These are phyloP conservation scores for Talaromyces liani DNA, from an alignment of 495 filamentous ascomycete species.

Conservation along the genomic window DNA sequence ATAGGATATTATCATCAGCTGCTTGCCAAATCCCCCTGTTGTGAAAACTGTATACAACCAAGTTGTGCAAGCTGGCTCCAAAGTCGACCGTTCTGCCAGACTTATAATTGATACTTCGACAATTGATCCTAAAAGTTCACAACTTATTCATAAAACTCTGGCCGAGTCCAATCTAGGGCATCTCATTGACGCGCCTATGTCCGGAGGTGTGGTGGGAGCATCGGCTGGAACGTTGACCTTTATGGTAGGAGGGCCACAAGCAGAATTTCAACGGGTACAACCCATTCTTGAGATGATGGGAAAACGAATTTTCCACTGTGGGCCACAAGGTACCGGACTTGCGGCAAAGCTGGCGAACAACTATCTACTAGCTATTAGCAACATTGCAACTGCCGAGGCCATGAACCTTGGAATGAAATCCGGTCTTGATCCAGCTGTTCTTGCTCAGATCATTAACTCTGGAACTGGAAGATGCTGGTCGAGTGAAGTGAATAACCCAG, in stretches of 20 bases:
- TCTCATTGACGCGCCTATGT: constrained; percentile 79
- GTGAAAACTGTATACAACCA: constrained; percentile 63
- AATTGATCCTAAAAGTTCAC: constrained; percentile 75
- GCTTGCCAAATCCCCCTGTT: constrained; percentile 72
- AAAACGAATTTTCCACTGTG: constrained; percentile 70
- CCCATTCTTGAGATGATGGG: constrained; percentile 71
- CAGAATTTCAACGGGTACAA: constrained; percentile 52
- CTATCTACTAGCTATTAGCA: constrained; percentile 83
- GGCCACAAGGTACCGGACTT: constrained; percentile 69
- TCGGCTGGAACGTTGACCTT: constrained; percentile 68
- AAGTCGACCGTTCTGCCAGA: constrained; percentile 33
- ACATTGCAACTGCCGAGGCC: constrained; percentile 84
- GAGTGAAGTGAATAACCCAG: constrained; percentile 85
- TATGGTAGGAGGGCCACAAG: constrained; percentile 67
- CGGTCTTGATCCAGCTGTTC: constrained; percentile 70
- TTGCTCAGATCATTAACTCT: constrained; percentile 76
- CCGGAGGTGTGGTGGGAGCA: constrained; percentile 73
- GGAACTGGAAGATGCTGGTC: constrained; percentile 87
- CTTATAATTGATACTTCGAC: constrained; percentile 80
- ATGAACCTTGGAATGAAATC: constrained; percentile 87
- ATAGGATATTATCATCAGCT: constrained; percentile 71
- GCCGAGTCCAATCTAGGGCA: constrained; percentile 43
- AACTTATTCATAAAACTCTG: constrained; percentile 54
- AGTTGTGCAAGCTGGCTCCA: constrained; percentile 44
- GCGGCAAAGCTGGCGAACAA: constrained; percentile 88